phyloP scores from a whole-genome alignment of 495 filamentous ascomycete species.

The Penicillium cosmopolitanum region DNA sequence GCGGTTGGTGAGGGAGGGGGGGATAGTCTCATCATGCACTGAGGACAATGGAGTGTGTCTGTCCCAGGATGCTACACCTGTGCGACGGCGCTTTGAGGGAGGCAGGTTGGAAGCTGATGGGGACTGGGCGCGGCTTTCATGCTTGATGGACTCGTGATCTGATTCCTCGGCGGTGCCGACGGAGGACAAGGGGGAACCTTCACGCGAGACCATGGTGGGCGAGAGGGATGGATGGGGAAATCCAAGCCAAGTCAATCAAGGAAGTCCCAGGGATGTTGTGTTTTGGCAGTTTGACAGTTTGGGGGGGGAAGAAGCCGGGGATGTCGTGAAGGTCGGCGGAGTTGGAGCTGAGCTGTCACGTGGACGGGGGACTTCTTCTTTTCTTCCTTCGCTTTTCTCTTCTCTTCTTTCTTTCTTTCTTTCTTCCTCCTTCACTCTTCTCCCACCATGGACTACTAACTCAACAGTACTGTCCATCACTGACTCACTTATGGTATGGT shows the following conservation, averaged over 20 bases:
- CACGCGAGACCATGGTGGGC: slow-evolving; percentile 40
- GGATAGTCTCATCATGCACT: slow-evolving; percentile 44
- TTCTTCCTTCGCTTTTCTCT: neutral
- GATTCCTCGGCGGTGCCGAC: slow-evolving; percentile 53
- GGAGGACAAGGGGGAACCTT: slow-evolving; percentile 56
- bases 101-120: slow-evolving; percentile 50
- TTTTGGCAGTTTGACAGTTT: too few species aligned
- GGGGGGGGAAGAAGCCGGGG: too few species aligned
- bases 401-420: neutral
- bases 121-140: slow-evolving; percentile 43
- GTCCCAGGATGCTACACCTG: slow-evolving; percentile 52
- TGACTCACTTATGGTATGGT: neutral
- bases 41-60: slow-evolving; percentile 53
- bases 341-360: neutral
- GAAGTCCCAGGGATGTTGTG: neutral
- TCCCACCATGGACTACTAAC: neutral
- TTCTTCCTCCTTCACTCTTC: neutral
- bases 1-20: slow-evolving; percentile 45
- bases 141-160: slow-evolving; percentile 53
- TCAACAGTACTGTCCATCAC: too few species aligned
- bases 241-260: neutral
- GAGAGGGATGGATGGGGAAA: neutral
- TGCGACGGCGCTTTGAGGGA: slow-evolving; percentile 56
- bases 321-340: too few species aligned
- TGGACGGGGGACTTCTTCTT: neutral